Base-by-base conservation (phyloP, 2,329 filamentous ascomycete species). In the Trichoderma sp. region DNA sequence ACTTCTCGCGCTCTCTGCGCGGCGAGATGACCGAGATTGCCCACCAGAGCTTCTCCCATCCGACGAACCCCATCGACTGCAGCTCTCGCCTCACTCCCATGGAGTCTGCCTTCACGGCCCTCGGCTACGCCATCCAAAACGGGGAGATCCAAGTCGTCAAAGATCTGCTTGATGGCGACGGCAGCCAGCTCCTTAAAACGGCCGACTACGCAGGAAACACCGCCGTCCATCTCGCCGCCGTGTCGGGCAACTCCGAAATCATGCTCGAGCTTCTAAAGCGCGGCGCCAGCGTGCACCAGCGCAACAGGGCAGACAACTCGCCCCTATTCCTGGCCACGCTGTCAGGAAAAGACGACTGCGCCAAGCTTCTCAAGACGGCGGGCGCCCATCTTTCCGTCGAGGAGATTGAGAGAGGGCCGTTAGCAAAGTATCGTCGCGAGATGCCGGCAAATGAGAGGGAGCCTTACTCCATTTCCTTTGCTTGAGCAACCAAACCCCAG, bases 121-220 rank as follows among this genome's bases (percentile, higher is more conserved):
- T 96, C 11, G 92, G 92, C 19, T 96, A 96, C 77, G 92, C 92
- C 52, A 92, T 96, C 74, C 87, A 89, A 70, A 88, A 89, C 70
- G 91, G 91, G 31, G 88, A 95, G 76, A 78, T 92, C 60, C 81
- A 83, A 56, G 85, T 87, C 24, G 90, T 93, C 24, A 83, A 83
- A 73, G 87, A 91, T 70, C 86, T 95, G 58, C 85, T 95, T 69
- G 86, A 88, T 47, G 86, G 86, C 55, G 90, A 92, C 75, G 86
- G 89, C 71, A 82, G 76, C 40, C 87, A 86, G 80, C 83, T 96
- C 24, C 84, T 96, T 56, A 92, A 92, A 75, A 89, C 90, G 72
- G 87, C 88, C 35, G 92, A 96, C 80, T 95, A 95, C 77, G 91
- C 91, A 24, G 92, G 92, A 58, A 96, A 95, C 80, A 95, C 92